Base-by-base conservation (phyloP, 257 asterid species). In the Catharanthus roseus region DNA sequence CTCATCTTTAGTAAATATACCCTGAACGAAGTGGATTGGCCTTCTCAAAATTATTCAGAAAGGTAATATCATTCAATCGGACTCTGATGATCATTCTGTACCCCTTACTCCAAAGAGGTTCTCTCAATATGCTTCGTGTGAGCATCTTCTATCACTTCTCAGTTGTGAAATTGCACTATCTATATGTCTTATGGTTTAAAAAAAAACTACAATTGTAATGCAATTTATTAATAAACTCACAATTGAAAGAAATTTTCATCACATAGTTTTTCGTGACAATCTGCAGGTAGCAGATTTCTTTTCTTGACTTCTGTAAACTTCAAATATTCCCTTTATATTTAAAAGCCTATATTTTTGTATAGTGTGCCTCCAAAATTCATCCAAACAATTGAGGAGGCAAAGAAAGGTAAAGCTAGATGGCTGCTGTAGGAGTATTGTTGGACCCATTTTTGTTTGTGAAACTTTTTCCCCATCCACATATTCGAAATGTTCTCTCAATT, bases 381-480 rank as follows among this genome's bases (percentile, higher is more conserved):
- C n/a, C 9, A 11, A 3, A 23, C 28, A 36, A 23, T 64, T 63
- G 28, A 33, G 60, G 10, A 1, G n/a, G 21, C 11, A 56, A 2
- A 24, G 45, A 13, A 11, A 4, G n/a, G 23, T 67, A 10, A n/a
- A 23, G 23, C 31, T 67, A 79, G 65, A 64, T 71, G 51, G 83
- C 83, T 10, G 61, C 36, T 45, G 64, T 24, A 3, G 77, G 74
- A 4, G 63, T 56, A 42, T 65, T 31, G 51, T 34, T 74, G 47
- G 82, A 65, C n/a, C 50, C 58, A 38, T 68, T 64, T 47, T 67
- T 74, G 36, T 31, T 67, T 49, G 67, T 36, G 70, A 54, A 39
- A 21, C 78, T 68, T 70, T 42, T 77, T 49, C 82, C 76, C 68
- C 65, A 62, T 44, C 81, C 80, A 47, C 76, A 82, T 0, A 77